phyloP scores from a whole-genome alignment of 192 early-diverging fungal genomes.

The Dimargaris xerosporica region DNA sequence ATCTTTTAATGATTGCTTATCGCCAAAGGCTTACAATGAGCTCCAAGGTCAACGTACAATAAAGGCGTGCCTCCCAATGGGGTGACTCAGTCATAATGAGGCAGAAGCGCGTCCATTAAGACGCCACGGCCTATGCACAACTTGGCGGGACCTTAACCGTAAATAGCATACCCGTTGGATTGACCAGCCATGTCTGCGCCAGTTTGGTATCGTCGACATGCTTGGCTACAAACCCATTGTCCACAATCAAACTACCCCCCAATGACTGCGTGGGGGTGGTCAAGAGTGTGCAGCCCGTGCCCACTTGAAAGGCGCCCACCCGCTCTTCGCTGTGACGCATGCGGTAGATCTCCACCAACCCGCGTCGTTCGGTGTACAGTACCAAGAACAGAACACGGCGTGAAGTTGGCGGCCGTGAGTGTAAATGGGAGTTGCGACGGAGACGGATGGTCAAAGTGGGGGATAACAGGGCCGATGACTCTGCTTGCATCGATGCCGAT shows the following conservation, averaged over 20 bases:
- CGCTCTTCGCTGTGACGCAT: constrained; percentile 39
- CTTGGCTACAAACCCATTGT: constrained; percentile 7
- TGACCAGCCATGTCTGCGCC: constrained; percentile 3
- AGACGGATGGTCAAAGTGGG: constrained; percentile 3
- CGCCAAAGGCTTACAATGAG: too few species aligned
- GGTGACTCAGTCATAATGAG: too few species aligned
- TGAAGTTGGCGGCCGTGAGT: constrained; percentile 7
- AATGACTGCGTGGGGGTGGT: constrained; percentile 25
- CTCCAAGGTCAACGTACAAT: too few species aligned
- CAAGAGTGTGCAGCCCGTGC: constrained; percentile 36
- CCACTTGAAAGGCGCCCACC: constrained; percentile 39
- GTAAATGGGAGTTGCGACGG: background rate
- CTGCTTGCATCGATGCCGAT: background rate
- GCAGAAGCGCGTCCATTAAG: too few species aligned
- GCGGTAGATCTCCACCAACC: constrained; percentile 44
- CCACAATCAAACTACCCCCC: constrained; percentile 19
- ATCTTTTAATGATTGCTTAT: too few species aligned
- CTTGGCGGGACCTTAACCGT: background rate
- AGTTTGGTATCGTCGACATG: constrained; percentile 3
- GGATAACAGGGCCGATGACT: background rate
- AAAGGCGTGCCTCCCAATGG: too few species aligned
- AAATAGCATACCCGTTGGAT: background rate
- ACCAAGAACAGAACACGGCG: constrained; percentile 37
- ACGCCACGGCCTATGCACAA: background rate
- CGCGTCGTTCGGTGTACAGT: constrained; percentile 44